These are phyloP conservation scores for Colletotrichum musae DNA, from an alignment of 2,329 filamentous ascomycete species.

Conservation along the genomic window DNA sequence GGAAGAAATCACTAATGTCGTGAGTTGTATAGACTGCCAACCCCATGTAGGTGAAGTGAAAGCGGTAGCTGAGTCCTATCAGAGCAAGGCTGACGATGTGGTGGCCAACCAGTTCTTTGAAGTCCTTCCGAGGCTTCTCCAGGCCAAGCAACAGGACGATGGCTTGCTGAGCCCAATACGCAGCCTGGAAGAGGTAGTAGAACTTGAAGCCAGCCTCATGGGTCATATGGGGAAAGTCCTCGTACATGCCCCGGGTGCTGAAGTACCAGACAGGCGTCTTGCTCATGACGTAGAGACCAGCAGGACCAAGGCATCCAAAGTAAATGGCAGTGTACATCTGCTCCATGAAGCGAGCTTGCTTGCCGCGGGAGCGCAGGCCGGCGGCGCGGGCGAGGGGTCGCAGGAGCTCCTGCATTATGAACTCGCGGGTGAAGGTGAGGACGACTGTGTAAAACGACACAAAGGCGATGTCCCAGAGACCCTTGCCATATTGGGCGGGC, in stretches of 20 bases:
- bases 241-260: conserved; percentile 92
- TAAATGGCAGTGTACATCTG: conserved; percentile 95
- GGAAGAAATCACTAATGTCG: conserved; percentile 95
- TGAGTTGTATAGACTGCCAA: conserved; percentile 94
- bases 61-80: conserved; percentile 90
- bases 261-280: conserved; percentile 96
- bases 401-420: conserved; percentile 92
- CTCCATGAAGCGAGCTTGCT: conserved; percentile 95
- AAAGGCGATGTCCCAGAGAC: conserved; percentile 87
- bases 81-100: conserved; percentile 90
- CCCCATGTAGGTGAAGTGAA: conserved; percentile 97
- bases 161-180: conserved; percentile 96
- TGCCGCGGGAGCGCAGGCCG: conserved; percentile 79
- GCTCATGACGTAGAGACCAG: conserved; percentile 91
- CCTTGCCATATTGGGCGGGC: conserved; percentile 86
- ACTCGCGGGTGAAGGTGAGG: conserved; percentile 93
- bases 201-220: conserved; percentile 90
- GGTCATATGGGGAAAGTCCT: conserved; percentile 85
- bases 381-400: conserved; percentile 79
- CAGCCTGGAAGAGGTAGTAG: conserved; percentile 94
- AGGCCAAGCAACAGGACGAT: conserved; percentile 89
- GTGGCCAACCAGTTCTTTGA: conserved; percentile 91
- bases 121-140: conserved; percentile 96
- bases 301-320: conserved; percentile 85
- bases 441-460: conserved; percentile 91